Conservation (phyloP, 1,284 basidiomycete species). For the Trichosporon inkin region DNA sequence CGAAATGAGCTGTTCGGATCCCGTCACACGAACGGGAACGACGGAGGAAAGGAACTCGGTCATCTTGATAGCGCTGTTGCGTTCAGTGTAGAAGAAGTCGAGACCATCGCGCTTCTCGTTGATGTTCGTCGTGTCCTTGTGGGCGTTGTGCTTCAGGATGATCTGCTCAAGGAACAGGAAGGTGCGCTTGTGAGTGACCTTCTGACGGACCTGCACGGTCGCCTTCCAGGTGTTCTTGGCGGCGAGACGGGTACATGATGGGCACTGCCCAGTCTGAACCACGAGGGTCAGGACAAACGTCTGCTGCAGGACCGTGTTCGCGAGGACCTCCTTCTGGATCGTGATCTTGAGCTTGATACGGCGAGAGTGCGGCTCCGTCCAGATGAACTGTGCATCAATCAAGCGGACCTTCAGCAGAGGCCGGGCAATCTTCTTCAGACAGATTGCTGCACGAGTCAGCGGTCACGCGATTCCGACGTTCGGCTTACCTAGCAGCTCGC, state of each 20-base stretch:
- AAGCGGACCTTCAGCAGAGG: conserved; percentile 83
- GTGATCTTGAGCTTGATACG: conserved; percentile 89
- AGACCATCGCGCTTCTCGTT: conserved; percentile 91
- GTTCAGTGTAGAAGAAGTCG: conserved; percentile 91
- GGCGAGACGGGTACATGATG: conserved; percentile 85
- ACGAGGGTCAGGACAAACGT: conserved; percentile 95
- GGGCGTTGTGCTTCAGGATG: conserved; percentile 92
- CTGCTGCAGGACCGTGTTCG: conserved; percentile 93
- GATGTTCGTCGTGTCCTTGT: conserved; percentile 91
- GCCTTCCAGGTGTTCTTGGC: conserved; percentile 99
- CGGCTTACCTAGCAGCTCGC: conserved; percentile 69
- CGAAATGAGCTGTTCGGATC: conserved; percentile 89
- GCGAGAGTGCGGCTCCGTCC: conserved; percentile 98
- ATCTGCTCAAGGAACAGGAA: conserved; percentile 97
- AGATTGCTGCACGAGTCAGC: conserved; percentile 58
- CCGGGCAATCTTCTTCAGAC: conserved; percentile 90
- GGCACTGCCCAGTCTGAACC: conserved; percentile 93
- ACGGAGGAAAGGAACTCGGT: conserved; percentile 87
- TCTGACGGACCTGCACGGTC: conserved; percentile 93
- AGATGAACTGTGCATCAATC: conserved; percentile 96
- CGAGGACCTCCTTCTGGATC: conserved; percentile 97
- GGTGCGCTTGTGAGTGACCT: conserved; percentile 94
- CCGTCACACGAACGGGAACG: conserved; percentile 80
- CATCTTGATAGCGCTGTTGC: conserved; percentile 94
- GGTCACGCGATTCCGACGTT: background rate